Conservation (phyloP, 768 basidiomycete genomes). For the Lentinula aciculospora region DNA sequence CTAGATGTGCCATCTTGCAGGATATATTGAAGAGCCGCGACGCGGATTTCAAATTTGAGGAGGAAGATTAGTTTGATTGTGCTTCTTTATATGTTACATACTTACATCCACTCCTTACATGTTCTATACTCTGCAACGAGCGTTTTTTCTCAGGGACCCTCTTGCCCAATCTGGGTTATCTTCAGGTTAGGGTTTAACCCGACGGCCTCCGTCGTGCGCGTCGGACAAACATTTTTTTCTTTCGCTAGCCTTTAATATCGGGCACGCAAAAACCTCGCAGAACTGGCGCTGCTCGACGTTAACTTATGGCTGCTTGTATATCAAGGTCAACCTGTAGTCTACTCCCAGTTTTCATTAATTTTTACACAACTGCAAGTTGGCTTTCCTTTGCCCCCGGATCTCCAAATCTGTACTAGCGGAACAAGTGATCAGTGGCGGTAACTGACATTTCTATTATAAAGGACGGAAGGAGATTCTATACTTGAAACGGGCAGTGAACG, state of each 20-base stretch:
- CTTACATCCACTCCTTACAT: no score
- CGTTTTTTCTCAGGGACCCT: no score
- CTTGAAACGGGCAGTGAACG: neutral
- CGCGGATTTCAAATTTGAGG: conserved; percentile 3
- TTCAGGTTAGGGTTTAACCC: no score
- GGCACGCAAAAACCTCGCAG: no score
- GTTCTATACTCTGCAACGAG: no score
- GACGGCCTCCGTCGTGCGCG: no score
- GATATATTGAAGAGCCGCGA: neutral
- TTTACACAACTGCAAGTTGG: neutral
- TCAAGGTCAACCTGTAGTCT: no score
- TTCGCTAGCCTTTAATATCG: no score
- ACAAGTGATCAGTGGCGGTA: neutral
- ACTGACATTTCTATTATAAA: neutral
- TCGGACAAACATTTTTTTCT: no score
- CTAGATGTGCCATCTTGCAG: conserved; percentile 20
- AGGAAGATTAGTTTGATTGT: neutral
- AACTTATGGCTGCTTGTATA: no score
- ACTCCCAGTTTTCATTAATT: neutral
- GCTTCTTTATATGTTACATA: neutral
- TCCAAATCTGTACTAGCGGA: neutral
- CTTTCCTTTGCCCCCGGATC: neutral
- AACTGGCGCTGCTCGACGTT: no score
- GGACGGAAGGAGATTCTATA: neutral
- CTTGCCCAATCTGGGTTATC: no score